These are phyloP conservation scores for Phytophthora palmivora DNA, from an alignment of 352 stramenopile genomes.

Conservation along the genomic window DNA sequence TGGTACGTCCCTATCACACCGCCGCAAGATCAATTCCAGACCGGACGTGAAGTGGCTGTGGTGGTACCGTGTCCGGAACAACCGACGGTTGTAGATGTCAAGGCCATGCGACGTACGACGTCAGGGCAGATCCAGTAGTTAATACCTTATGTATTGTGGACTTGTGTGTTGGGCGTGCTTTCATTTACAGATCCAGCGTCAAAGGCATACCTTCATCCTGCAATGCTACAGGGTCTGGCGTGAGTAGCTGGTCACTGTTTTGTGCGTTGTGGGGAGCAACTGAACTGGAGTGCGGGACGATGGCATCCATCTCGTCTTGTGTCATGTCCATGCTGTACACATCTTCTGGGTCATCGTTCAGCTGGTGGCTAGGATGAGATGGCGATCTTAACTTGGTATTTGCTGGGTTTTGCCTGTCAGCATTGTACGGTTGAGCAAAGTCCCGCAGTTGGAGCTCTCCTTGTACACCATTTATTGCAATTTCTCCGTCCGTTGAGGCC, in stretches of 20 bases:
- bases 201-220: slow-evolving; percentile 18
- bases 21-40: slow-evolving; percentile 66
- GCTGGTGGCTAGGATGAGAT: background rate
- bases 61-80: slow-evolving; percentile 3
- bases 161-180: background rate
- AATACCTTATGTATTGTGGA: slow-evolving; percentile 8
- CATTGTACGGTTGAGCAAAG: too few relatives aligned
- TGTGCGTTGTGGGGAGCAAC: background rate
- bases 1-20: slow-evolving; percentile 90
- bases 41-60: slow-evolving; percentile 8
- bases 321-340: slow-evolving; percentile 33
- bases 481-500: slow-evolving; percentile 11
- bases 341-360: slow-evolving; percentile 9
- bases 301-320: slow-evolving; percentile 15
- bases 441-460: too few relatives aligned
- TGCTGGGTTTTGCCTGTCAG: too few relatives aligned
- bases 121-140: slow-evolving; percentile 46
- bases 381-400: too few relatives aligned
- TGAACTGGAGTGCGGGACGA: background rate
- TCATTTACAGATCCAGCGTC: slow-evolving; percentile 28
- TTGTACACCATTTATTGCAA: too few relatives aligned
- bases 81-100: slow-evolving; percentile 1
- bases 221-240: too few relatives aligned
- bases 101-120: slow-evolving; percentile 40
- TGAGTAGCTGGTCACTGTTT: too few relatives aligned